Base-by-base conservation (phyloP, 441 rosid species). In the Arabidopsis lyrata region DNA sequence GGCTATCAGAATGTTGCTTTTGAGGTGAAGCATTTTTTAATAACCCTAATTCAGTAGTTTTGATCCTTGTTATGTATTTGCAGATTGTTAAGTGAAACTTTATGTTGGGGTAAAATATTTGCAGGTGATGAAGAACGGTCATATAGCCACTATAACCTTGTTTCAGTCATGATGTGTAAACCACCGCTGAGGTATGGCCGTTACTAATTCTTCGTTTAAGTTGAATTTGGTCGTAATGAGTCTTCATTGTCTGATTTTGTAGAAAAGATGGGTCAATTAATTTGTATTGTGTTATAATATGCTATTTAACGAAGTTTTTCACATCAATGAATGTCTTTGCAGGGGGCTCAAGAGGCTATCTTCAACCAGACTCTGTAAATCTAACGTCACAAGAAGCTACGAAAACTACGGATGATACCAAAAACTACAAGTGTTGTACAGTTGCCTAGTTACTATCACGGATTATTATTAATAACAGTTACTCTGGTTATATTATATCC, bases 111-210 rank as follows among this genome's bases (percentile, higher is more conserved):
- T 47, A 48, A 44, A 44, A 59, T 57, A 65, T 47, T 63, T 78
- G 70, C 89, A 95, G 99, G 98, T 93, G 77, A 95, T 95, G 99
- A 95, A 93, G 86, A 95, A 95, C 71, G 92, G 90, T 41, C 84
- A 90, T 73, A 87, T 91, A 77, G 95, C 99, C 44, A 93, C 97
- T 2, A 83, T 91, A 44, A 95, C 98, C 22, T 87, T 95, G 77
- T 93, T 95, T 82, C 95, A 88, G 82, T 86, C 93, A 49, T 91
- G 86, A 84, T 75, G 61, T 65, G 55, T 73, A 29, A 4, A 24
- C 31, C 31, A 69, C 39, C n/a, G 5, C 36, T 44, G 58, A 55
- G 84, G 85, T 85, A 74, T 29, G 3, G 5, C 31, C 31, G 5
- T 29, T 29, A 29, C 31, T 29, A 29, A 29, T 29, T 29, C 31